Conservation (phyloP, 2,329 filamentous ascomycete species). For the Sarocladium oryzae region DNA sequence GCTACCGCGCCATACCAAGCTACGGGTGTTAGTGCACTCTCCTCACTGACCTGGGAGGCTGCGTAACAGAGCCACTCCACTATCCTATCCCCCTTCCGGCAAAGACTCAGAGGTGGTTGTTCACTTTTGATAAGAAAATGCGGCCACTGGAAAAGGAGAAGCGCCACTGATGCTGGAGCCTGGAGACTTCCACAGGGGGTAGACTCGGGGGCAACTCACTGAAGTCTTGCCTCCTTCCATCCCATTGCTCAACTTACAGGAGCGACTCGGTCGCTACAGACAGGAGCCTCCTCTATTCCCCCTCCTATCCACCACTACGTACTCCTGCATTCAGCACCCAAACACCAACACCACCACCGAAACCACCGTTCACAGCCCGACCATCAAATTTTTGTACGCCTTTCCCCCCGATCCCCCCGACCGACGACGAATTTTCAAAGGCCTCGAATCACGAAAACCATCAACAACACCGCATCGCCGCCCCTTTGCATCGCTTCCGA, state of each 20-base stretch:
- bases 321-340: neutral
- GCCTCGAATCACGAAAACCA: constrained; percentile 20
- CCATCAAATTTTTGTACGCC: constrained; percentile 7
- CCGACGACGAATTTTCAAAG: constrained; percentile 11
- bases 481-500: constrained; percentile 24
- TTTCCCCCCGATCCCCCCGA: constrained; percentile 12
- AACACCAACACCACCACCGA: constrained; percentile 1
- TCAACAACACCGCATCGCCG: constrained; percentile 11
- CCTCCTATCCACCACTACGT: too few species aligned
- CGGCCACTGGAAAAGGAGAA: neutral
- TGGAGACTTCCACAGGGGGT: neutral
- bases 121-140: neutral
- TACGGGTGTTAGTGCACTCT: neutral
- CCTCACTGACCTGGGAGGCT: neutral
- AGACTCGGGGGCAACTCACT: neutral
- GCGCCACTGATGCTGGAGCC: neutral
- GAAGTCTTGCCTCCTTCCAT: neutral
- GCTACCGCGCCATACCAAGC: neutral
- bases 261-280: neutral
- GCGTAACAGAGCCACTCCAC: neutral
- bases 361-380: neutral
- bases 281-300: too few species aligned
- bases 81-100: neutral
- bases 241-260: neutral
- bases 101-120: neutral